phyloP scores from a whole-genome alignment of 345 rosid species.

The Populus nigra region DNA sequence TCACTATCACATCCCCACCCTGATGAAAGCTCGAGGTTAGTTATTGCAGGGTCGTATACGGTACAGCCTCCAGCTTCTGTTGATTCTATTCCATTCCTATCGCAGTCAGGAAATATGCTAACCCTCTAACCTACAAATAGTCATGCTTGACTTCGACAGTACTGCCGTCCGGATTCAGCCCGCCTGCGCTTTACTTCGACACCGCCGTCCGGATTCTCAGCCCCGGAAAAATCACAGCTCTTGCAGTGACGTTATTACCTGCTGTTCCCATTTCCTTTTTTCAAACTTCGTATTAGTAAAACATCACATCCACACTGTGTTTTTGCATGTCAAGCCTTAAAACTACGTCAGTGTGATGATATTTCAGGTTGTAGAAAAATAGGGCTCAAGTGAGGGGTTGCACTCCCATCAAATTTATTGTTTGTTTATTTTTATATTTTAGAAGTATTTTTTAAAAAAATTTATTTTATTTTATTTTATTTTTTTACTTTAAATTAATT shows the following conservation, averaged over 20 bases:
- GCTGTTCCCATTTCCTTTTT: too few relatives aligned
- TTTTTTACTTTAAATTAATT: too few relatives aligned
- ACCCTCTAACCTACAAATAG: slow-evolving; percentile 31
- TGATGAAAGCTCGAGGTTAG: slow-evolving; percentile 18
- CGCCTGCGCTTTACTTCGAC: slow-evolving; percentile 27
- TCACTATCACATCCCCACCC: slow-evolving; percentile 8
- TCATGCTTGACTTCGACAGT: slow-evolving; percentile 19
- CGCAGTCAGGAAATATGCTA: slow-evolving; percentile 12
- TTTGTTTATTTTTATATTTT: too few relatives aligned
- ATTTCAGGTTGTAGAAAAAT: background rate
- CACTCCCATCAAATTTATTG: too few relatives aligned
- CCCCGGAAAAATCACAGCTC: slow-evolving; percentile 15
- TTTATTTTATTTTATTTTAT: too few relatives aligned
- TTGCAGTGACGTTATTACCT: too few relatives aligned
- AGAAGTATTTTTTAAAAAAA: too few relatives aligned
- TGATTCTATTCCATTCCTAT: slow-evolving; percentile 21
- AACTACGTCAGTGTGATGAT: background rate
- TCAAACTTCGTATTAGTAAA: too few relatives aligned
- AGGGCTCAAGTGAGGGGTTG: too few relatives aligned
- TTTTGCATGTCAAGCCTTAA: too few relatives aligned
- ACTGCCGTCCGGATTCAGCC: slow-evolving; percentile 4
- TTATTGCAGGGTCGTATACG: slow-evolving; percentile 7
- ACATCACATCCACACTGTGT: too few relatives aligned
- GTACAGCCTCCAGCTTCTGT: background rate
- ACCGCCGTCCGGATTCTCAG: background rate